Conservation (phyloP, 495 filamentous ascomycete genomes). For the Poronia punctata region DNA sequence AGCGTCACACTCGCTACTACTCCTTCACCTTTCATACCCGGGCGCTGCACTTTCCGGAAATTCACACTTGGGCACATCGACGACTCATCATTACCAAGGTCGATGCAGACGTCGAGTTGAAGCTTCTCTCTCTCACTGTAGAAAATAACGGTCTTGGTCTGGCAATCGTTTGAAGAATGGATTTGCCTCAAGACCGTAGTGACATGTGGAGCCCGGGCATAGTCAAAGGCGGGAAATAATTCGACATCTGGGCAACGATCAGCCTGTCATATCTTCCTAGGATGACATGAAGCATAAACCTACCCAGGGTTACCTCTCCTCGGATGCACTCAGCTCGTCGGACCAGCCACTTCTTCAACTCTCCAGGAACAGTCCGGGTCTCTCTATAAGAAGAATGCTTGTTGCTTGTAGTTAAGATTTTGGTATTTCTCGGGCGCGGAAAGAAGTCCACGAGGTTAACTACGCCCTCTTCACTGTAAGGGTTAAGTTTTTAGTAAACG, state of each 20-base stretch:
- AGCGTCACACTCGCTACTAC: slow-evolving; percentile 51
- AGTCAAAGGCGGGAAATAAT: slow-evolving; percentile 65
- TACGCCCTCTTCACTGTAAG: slow-evolving; percentile 63
- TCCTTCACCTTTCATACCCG: slow-evolving; percentile 50
- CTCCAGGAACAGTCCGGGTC: slow-evolving; percentile 41
- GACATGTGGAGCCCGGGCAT: slow-evolving; percentile 52
- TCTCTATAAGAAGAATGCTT: slow-evolving; percentile 46
- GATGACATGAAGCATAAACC: neutral
- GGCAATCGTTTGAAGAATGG: slow-evolving; percentile 23
- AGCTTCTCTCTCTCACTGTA: slow-evolving; percentile 49
- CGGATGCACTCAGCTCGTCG: slow-evolving; percentile 63
- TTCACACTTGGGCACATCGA: slow-evolving; percentile 38
- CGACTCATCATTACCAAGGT: slow-evolving; percentile 46
- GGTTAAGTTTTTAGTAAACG: too few species aligned
- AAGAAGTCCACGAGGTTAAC: slow-evolving; percentile 69
- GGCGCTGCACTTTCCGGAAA: slow-evolving; percentile 45
- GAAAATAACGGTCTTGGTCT: slow-evolving; percentile 56
- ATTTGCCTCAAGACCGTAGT: slow-evolving; percentile 39
- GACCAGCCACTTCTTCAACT: slow-evolving; percentile 55
- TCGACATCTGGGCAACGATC: slow-evolving; percentile 41
- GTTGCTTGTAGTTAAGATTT: slow-evolving; percentile 32
- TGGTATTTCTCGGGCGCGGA: slow-evolving; percentile 48
- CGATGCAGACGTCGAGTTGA: slow-evolving; percentile 58
- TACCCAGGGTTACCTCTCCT: slow-evolving; percentile 49
- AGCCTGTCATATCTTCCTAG: neutral